Percentiles rank a stretch among this genome's conserved stretches.
phyloP scores from a whole-genome alignment of 805 yeast species.

The Zygosaccharomyces pseudorouxii region DNA sequence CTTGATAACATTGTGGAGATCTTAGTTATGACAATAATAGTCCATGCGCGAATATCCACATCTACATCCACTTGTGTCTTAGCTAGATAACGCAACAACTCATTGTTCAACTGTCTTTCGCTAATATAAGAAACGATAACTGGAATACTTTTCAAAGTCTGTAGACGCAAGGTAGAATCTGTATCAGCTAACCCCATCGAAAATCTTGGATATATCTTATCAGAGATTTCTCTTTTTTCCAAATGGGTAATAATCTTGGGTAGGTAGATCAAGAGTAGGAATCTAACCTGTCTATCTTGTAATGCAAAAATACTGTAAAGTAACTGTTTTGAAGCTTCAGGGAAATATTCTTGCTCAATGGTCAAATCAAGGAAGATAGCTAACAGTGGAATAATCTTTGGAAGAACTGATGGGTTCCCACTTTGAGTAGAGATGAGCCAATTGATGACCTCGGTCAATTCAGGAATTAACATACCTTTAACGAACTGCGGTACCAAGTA shows the following conservation, averaged over 20 bases:
- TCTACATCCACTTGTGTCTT: constrained; percentile 38
- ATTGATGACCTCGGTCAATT: constrained; percentile 37
- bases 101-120: constrained; percentile 81
- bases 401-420: constrained; percentile 28
- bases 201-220: constrained; percentile 60
- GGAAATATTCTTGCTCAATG: constrained; percentile 39
- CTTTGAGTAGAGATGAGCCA: constrained; percentile 23
- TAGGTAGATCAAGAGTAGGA: constrained; percentile 61
- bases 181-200: constrained; percentile 85
- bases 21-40: constrained; percentile 26
- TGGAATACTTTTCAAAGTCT: constrained; percentile 58
- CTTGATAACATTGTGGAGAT: constrained; percentile 30
- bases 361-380: constrained; percentile 30
- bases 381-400: constrained; percentile 33
- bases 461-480: constrained; percentile 65
- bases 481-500: constrained; percentile 48
- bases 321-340: constrained; percentile 44
- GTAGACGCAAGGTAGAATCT: constrained; percentile 73
- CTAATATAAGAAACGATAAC: constrained; percentile 58
- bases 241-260: constrained; percentile 50
- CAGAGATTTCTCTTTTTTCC: constrained; percentile 58
- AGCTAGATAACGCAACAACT: constrained; percentile 73
- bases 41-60: constrained; percentile 30
- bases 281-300: constrained; percentile 73
- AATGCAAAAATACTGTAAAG: constrained; percentile 58